Evolutionary conservation across 139 green algal genomes (phyloP).

Genomic region (Ulvella scutata): DNA sequence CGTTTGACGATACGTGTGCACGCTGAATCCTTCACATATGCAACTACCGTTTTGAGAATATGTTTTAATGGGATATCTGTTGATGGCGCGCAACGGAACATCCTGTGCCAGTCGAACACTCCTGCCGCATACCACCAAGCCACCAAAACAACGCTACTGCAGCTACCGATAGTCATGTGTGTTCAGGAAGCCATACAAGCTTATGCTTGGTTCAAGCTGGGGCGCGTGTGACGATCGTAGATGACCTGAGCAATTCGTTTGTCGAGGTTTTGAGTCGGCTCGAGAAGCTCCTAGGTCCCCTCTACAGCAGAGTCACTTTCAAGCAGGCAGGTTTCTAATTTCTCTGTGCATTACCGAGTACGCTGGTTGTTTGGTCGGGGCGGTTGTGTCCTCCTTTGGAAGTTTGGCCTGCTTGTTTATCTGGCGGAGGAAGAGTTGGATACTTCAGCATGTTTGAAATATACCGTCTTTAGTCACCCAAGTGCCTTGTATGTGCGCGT

Average conservation of each 20-base stretch:
- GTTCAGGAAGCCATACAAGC: constrained; percentile 76
- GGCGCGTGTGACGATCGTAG: constrained; percentile 64
- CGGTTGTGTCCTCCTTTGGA: too few species aligned
- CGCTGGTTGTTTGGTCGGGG: too few species aligned
- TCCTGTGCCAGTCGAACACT: too few species aligned
- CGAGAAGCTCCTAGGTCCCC: constrained; percentile 66
- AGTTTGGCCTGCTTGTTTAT: too few species aligned
- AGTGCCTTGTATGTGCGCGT: not conserved
- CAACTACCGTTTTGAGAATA: not conserved
- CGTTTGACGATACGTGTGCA: not conserved
- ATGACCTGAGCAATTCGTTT: constrained; percentile 89
- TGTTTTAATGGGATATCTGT: not conserved
- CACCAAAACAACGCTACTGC: not conserved
- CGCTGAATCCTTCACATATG: not conserved
- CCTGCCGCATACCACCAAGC: too few species aligned
- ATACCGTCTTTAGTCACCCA: not conserved
- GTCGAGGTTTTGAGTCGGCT: constrained; percentile 60
- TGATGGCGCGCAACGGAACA: too few species aligned
- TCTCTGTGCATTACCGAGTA: too few species aligned
- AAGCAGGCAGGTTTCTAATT: constrained; percentile 51
- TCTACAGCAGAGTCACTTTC: constrained; percentile 61
- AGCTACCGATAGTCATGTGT: not conserved
- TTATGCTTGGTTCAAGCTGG: constrained; percentile 69
- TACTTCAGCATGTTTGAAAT: not conserved
- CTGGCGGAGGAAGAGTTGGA: too few species aligned